Base-by-base conservation (phyloP, 108 stramenopile genomes). In the Schizochytrium sp. region DNA sequence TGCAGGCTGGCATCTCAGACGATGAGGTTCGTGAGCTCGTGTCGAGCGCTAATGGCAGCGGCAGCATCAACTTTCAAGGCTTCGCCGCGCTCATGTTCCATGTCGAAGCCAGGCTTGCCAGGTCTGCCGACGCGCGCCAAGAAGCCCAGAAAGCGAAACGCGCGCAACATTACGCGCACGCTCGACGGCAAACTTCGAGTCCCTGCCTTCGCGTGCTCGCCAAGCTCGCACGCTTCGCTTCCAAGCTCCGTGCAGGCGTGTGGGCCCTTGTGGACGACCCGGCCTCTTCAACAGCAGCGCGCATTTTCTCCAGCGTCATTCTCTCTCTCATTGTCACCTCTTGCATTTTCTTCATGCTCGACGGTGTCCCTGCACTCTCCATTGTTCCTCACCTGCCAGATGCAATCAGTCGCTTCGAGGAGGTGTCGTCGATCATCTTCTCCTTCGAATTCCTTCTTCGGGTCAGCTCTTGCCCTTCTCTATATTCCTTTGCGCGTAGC, bases 371-470 rank as follows among this genome's bases (percentile, higher is more conserved):
- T 21, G 14, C 43, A 4, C 57, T 88, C 55, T n/a, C 44, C 0
- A 5, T 6, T 12, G 6, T 53, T 25, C 34, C 57, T 12, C 10
- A 5, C 12, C 6, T 21, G 14, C 6, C 21, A 5, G 14, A 21
- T 28, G 58, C 19, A 12, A n/a, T 47, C 5, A 21, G 5, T 21
- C 8, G n/a, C 34, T 47, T 91, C 57, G 91, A 91, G 41, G 18
- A 45, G 12, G 57, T 89, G 4, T 89, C 89, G 25, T 72, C 83
- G 21, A 23, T 34, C 51, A n/a, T 87, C 25, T 91, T 91, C 55
- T 88, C 89, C 14, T 5, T 88, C 41, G 91, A 91, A 16, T 91
- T 72, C 58, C 53, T 87, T 4, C 6, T 51, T 10, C 58, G 89
- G 3, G 29, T 89, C 4, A 14, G 8, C 45, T 44, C 53, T 4